Conservation (phyloP, 2,329 filamentous ascomycete species). For the Aspergillus transmontanensis region DNA sequence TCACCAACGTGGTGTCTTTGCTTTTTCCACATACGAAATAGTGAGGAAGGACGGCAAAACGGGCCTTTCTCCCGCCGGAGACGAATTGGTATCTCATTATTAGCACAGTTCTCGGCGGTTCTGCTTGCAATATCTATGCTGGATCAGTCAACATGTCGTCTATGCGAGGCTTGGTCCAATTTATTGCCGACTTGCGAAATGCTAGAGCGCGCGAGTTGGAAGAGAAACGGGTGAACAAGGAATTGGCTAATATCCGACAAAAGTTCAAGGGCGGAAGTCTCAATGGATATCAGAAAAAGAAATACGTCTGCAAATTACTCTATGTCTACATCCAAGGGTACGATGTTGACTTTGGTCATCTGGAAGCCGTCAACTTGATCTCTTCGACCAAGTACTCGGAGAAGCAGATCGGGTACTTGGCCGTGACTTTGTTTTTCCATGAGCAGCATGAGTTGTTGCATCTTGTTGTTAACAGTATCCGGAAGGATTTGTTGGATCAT, state of each 20-base stretch:
- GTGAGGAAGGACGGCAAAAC: not conserved
- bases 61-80: not conserved
- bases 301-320: slow-evolving; percentile 99
- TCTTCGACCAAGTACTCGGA: slow-evolving; percentile 97
- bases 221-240: slow-evolving; percentile 99
- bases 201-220: slow-evolving; percentile 92
- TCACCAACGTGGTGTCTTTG: slow-evolving; percentile 27
- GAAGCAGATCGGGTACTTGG: slow-evolving; percentile 98
- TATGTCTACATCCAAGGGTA: slow-evolving; percentile 99
- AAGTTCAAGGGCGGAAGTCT: slow-evolving; percentile 97
- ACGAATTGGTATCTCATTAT: not conserved
- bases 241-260: slow-evolving; percentile 95
- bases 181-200: slow-evolving; percentile 95
- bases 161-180: slow-evolving; percentile 82
- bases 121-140: not conserved
- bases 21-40: slow-evolving; percentile 3
- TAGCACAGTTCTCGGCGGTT: not conserved
- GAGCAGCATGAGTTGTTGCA: slow-evolving; percentile 96
- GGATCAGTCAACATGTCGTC: slow-evolving; percentile 42
- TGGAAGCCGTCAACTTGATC: slow-evolving; percentile 97
- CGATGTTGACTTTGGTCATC: slow-evolving; percentile 98
- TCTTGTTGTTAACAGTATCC: slow-evolving; percentile 96
- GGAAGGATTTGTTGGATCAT: slow-evolving; percentile 90
- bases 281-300: slow-evolving; percentile 98
- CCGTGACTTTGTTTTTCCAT: slow-evolving; percentile 94